A percentile compares a stretch with the other conserved stretches of the same genome.
These are phyloP conservation scores for Aegle marmelos DNA, from an alignment of 345 rosid species.

Conservation along the genomic window DNA sequence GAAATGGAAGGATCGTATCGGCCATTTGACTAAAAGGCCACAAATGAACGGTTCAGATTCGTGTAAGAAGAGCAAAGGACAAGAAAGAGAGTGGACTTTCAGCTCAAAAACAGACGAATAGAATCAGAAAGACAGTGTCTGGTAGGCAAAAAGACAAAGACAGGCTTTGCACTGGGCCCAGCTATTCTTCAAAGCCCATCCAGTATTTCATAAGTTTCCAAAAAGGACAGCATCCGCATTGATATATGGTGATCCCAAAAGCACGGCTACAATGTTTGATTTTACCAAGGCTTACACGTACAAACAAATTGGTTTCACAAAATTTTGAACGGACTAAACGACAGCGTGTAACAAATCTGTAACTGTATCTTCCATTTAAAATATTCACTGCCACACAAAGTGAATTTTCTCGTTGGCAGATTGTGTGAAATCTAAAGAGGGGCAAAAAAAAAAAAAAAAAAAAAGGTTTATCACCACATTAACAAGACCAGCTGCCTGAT, in stretches of 20 bases:
- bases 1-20: not conserved
- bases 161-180: conserved; percentile 44
- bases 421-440: not conserved
- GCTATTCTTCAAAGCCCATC: not conserved
- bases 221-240: conserved; percentile 19
- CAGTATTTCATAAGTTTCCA: not conserved
- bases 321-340: not conserved
- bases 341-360: not conserved
- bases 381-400: not conserved
- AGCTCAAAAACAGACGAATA: conserved; percentile 19
- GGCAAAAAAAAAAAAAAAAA: not conserved
- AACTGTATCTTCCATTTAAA: not conserved
- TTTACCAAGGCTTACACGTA: not conserved
- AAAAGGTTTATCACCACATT: not conserved
- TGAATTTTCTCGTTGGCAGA: not conserved
- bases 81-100: conserved; percentile 52
- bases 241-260: conserved; percentile 17
- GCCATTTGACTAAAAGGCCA: conserved; percentile 21
- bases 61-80: conserved; percentile 1
- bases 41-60: conserved; percentile 18
- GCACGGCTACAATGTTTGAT: not conserved
- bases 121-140: conserved; percentile 31
- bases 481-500: not conserved
- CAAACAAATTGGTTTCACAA: not conserved
- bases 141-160: conserved; percentile 37